Evolutionary conservation across 805 yeast species (phyloP), one percentile per base, ranked within the genome.

Genomic region (Yarrowia sp.): DNA sequence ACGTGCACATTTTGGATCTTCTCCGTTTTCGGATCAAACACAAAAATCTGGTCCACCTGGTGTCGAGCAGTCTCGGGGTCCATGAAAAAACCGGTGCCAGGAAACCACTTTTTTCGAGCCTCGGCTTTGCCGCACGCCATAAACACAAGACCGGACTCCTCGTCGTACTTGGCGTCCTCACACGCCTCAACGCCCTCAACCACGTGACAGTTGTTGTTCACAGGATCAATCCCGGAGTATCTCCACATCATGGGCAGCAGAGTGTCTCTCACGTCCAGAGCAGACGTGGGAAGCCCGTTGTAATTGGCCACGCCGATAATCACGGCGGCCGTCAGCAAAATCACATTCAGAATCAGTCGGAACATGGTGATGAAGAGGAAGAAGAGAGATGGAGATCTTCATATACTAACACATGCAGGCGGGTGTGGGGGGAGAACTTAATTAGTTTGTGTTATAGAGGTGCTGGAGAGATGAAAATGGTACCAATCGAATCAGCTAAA

Each of bases 141-240:
- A 33, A 58, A 58, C 50, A 58, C 39, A 14, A 58, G 50, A 2
- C 64, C 64, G 12, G 20, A 19, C 14, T 58, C 64, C 49, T 42
- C 49, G 50, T 58, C 64, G 50, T 58, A 58, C 40, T 58, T 58
- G n/a, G 64, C 64, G 42, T 58, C 64, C 14, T 58, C 64, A 17
- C 64, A 58, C 14, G 50, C 64, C 33, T 42, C 64, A 19, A 42
- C 64, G 13, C 50, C 64, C 14, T 13, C 30, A 12, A 58, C 50
- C 3, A 58, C 64, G 8, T 43, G 64, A 19, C 64, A 58, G 0
- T 58, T 58, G 64, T 58, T 43, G 50, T 58, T 58, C 49, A 58
- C 50, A 40, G 64, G 50, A 30, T n/a, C 33, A 6, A 43, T 4
- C 5, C 33, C 30, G 7, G 50, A 43, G 64, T 58, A 58, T 33